Base-by-base conservation (phyloP, 2,329 filamentous ascomycete genomes). In the Colletotrichum filicis region DNA sequence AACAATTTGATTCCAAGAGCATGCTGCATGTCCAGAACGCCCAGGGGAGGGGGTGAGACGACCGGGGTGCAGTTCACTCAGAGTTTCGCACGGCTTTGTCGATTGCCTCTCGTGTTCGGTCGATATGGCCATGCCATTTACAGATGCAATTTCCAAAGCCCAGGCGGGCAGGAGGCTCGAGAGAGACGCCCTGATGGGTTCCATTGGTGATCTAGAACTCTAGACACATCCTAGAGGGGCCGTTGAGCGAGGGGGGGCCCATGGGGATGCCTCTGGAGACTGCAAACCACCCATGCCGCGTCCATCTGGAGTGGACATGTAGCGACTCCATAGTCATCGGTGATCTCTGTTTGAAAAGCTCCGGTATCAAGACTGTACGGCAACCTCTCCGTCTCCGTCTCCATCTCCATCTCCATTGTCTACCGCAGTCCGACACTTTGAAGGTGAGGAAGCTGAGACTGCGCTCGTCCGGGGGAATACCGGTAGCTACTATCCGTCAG, bases 141-240 rank as follows among this genome's bases (percentile, higher is more conserved):
- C 37, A 70, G 66, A 73, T 69, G 70, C 70, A 73, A 73, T 73
- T 73, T 73, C 70, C 55, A 73, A 56, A 35, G 70, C 60, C 53
- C 32, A 14, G 55, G 59, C 55, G 55, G 19, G 70, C 30, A 64
- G 28, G 49, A 64, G 49, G 61, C 61, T 64, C 49, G 59, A 65
- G 66, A 65, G 5, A 14, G 26, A 65, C 53, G 59, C 22, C 32
- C 46, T 55, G 60, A 73, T 65, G 55, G 59, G 60, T 32, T 65
- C 66, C 42, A 55, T 60, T 35, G 58, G 60, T 37, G 70, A 66
- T 70, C 70, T 73, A 73, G 70, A 65, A 66, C 66, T 70, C 70
- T 73, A 65, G 70, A 65, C 68, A 24, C 28, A 26, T 49, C 65
- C n/a, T 62, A 14, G 64, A 37, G 52, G 57, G 57, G 35, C 46